Evolutionary conservation across 192 early-diverging fungal genomes (phyloP).

Genomic region (Coemansia sp.): DNA sequence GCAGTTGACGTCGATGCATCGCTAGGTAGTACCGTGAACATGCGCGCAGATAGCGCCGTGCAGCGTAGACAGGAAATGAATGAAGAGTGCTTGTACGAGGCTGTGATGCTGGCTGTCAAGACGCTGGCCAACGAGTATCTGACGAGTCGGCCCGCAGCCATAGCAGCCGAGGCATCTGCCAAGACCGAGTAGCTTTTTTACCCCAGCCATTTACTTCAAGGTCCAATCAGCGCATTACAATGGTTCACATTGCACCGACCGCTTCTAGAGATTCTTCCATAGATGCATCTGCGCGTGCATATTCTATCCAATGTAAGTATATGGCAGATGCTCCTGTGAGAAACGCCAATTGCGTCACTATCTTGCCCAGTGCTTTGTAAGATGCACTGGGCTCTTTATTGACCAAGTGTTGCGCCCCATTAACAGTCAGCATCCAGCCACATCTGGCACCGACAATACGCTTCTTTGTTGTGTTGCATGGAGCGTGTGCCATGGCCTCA

Average conservation of each 20-base stretch:
- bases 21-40: slow-evolving; percentile 41
- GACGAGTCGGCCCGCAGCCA: slow-evolving; percentile 25
- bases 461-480: neutral
- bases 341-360: neutral
- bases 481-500: neutral
- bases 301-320: neutral
- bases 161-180: neutral
- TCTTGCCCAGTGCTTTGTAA: neutral
- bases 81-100: slow-evolving; percentile 53
- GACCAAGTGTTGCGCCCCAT: neutral
- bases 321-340: neutral
- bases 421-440: neutral
- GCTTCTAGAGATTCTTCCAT: slow-evolving; percentile 5
- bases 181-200: neutral
- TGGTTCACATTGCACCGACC: neutral
- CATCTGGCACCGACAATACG: neutral
- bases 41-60: slow-evolving; percentile 34
- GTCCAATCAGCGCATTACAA: neutral
- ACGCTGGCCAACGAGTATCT: slow-evolving; percentile 52
- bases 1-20: slow-evolving; percentile 47
- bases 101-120: slow-evolving; percentile 54
- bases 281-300: neutral
- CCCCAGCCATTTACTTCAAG: neutral
- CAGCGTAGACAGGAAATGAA: slow-evolving; percentile 53
- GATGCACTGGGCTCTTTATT: neutral